Evolutionary conservation across 75 land plant species (phyloP), one percentile per base, ranked within the genome.

Genomic region (Pinus albicaulis): DNA sequence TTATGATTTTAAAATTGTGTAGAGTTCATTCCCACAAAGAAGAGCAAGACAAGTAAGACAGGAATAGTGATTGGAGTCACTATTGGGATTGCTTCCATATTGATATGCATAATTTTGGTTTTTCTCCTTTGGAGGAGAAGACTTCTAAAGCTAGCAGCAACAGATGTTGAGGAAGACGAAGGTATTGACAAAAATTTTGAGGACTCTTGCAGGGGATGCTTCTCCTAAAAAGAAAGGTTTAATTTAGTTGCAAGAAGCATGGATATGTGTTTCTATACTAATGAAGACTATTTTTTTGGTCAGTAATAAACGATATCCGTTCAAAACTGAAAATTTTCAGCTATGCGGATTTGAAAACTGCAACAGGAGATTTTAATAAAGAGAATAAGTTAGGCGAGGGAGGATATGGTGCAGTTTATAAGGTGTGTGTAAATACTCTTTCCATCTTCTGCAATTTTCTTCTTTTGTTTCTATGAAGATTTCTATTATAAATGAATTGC

Each of bases 11-110:
- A 0, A 17, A 19, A 19, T 36, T 66, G 48, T 20, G 59, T 85
- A 87, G 92, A 87, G 59, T 90, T 87, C 57, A 55, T 0, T 17
- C 92, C 92, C 1, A 84, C 81, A 63, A 87, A 84, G 3, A 11
- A 52, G 3, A 76, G 82, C 75, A n/a, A 22, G 34, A 74, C n/a
- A 23, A 77, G 55, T 48, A 78, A 76, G 59, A 88, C 76, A 44
- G 55, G 52, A 24, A 78, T 77, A 72, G 31, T 72, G 14, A 80
- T 80, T 56, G 23, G 83, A 56, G 70, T 77, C 74, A 77, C 81
- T 17, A 85, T 84, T 19, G 28, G 83, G 41, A 81, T 83, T 34
- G 77, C 74, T n/a, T 62, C 53, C 52, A 83, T 38, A n/a, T 71
- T 66, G 59, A 34, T 65, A 41, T 25, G 74, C 61, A 38, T 77